Conservation (phyloP, 768 basidiomycete genomes). For the Hygrocybe punicea region DNA sequence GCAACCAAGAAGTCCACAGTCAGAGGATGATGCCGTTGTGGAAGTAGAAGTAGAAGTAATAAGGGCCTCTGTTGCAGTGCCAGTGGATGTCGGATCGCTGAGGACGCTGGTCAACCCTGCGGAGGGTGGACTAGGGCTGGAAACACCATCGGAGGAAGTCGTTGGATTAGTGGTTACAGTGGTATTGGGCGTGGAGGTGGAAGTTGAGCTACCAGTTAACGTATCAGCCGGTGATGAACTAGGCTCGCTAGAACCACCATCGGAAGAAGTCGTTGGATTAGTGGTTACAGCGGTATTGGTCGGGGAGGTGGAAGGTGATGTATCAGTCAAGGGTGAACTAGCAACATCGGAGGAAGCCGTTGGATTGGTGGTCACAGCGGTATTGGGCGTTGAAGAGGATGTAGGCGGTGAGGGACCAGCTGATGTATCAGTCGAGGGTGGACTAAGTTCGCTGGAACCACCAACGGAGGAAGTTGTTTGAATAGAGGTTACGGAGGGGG, state of each 20-base stretch:
- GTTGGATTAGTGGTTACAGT: not conserved
- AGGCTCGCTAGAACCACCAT: not conserved
- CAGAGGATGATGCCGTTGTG: not conserved
- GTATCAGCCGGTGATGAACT: not conserved
- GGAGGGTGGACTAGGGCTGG: no score
- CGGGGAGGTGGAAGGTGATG: not conserved
- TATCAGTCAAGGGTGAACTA: not conserved
- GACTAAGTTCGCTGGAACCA: not conserved
- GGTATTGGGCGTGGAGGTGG: not conserved
- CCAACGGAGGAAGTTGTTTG: not conserved
- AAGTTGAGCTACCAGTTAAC: not conserved
- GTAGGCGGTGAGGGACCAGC: not conserved
- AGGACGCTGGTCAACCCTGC: no score
- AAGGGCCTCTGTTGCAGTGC: not conserved
- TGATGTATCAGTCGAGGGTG: not conserved
- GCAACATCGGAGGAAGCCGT: not conserved
- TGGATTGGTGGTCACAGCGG: not conserved
- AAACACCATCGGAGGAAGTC: not conserved
- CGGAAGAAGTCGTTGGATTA: not conserved
- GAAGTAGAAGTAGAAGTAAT: not conserved
- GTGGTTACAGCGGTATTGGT: not conserved
- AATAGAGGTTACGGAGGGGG: not conserved
- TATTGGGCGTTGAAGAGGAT: not conserved
- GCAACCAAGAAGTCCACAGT: not conserved
- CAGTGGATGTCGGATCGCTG: not conserved